These are phyloP conservation scores for Ettlia oleoabundans DNA, from an alignment of 139 green algal genomes.

Conservation along the genomic window DNA sequence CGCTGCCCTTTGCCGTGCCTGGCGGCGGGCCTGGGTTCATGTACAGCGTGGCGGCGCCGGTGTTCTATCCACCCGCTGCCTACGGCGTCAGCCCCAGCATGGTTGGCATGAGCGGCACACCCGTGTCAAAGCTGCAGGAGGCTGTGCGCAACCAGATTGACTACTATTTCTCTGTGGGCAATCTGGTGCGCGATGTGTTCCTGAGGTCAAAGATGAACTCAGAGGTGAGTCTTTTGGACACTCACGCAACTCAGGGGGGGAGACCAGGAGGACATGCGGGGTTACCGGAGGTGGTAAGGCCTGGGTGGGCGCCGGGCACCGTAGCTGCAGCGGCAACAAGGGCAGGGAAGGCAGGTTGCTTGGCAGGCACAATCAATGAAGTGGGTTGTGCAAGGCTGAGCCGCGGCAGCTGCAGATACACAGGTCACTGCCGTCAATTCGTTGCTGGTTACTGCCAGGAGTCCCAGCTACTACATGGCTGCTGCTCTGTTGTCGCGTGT, in stretches of 20 bases:
- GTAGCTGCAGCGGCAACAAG: no score
- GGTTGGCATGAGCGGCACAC: slow-evolving; percentile 36
- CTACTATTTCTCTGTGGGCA: slow-evolving; percentile 97
- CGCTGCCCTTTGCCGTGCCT: neutral
- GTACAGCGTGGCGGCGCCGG: slow-evolving; percentile 47
- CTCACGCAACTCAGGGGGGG: no score
- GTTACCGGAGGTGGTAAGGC: no score
- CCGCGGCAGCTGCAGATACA: no score
- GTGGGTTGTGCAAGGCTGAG: neutral
- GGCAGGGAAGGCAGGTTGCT: neutral
- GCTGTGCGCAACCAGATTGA: slow-evolving; percentile 89
- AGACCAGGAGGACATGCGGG: no score
- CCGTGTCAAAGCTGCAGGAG: slow-evolving; percentile 55
- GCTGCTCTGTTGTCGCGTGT: no score
- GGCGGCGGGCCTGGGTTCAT: slow-evolving; percentile 10
- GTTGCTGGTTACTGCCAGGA: no score
- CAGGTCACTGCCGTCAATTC: no score
- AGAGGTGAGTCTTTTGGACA: slow-evolving; percentile 33
- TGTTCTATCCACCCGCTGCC: slow-evolving; percentile 80
- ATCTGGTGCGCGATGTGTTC: slow-evolving; percentile 95
- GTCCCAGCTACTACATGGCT: no score
- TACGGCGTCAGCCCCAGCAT: slow-evolving; percentile 47
- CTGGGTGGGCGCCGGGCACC: no score
- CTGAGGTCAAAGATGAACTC: slow-evolving; percentile 94
- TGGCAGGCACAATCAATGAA: neutral